These are phyloP conservation scores for Artomyces pyxidatus DNA, from an alignment of 768 basidiomycete genomes.

Conservation along the genomic window DNA sequence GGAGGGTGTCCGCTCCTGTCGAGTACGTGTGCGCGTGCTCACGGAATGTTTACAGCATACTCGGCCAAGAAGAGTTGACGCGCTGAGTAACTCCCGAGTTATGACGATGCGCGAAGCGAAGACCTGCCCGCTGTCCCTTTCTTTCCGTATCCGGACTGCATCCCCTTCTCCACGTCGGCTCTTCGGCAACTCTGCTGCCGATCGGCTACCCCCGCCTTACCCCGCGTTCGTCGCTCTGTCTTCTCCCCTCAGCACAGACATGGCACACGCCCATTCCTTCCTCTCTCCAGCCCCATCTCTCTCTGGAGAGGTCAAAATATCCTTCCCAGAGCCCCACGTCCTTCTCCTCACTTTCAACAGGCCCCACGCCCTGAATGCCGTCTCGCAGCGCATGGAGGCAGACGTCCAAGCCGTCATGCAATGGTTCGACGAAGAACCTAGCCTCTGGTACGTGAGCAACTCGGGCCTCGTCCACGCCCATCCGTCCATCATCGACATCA, in stretches of 20 bases:
- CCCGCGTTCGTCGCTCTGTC: too few relatives aligned
- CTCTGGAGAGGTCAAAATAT: slow-evolving; percentile 30
- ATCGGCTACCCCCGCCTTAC: not conserved
- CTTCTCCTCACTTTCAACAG: slow-evolving; percentile 57
- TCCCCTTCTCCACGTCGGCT: too few relatives aligned
- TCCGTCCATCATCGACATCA: not conserved
- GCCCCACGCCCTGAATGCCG: slow-evolving; percentile 64
- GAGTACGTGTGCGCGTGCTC: too few relatives aligned
- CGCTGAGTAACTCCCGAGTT: too few relatives aligned
- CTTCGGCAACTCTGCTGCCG: too few relatives aligned
- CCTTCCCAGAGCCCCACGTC: slow-evolving; percentile 42
- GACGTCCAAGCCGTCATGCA: slow-evolving; percentile 47
- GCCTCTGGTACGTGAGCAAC: slow-evolving; percentile 49
- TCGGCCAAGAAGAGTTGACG: too few relatives aligned
- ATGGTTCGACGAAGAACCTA: slow-evolving; percentile 70
- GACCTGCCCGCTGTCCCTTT: too few relatives aligned
- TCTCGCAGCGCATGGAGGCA: slow-evolving; percentile 48
- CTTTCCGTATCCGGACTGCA: too few relatives aligned
- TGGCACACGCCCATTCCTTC: not conserved
- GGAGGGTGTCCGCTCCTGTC: too few relatives aligned
- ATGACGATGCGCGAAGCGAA: too few relatives aligned
- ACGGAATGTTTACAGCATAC: too few relatives aligned
- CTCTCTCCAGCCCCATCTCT: slow-evolving; percentile 19
- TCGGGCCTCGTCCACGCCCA: not conserved
- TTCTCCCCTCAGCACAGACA: not conserved